Evolutionary conservation across 345 rosid species (phyloP).

Genomic region (Arabidopsis suecica): DNA sequence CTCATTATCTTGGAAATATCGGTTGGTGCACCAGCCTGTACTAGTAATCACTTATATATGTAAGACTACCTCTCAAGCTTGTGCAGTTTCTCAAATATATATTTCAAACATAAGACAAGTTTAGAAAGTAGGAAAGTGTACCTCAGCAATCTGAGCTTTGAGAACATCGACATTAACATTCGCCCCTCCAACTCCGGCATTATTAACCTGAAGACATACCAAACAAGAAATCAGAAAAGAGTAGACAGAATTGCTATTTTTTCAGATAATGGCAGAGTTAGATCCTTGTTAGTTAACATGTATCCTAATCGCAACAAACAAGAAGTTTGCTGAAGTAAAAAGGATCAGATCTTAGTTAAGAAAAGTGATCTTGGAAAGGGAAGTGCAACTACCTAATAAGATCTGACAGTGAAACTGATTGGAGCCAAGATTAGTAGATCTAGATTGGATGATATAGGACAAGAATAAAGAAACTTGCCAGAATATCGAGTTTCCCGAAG

Average conservation of each 20-base stretch:
- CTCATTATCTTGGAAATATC: conserved; percentile 44
- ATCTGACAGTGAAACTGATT: not conserved
- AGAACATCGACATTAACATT: conserved; percentile 36
- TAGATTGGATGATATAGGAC: not conserved
- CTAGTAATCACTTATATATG: not conserved
- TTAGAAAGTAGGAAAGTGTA: conserved; percentile 4
- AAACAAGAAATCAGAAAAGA: not conserved
- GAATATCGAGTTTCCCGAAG: conserved; percentile 59
- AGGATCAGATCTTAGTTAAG: not conserved
- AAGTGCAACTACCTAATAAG: not conserved
- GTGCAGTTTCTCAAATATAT: not conserved
- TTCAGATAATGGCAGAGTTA: too few relatives aligned
- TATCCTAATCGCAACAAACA: not conserved
- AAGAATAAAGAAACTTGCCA: conserved; percentile 38
- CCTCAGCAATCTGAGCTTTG: conserved; percentile 37
- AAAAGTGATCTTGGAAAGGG: conserved; percentile 10
- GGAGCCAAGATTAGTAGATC: not conserved
- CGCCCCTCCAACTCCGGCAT: conserved; percentile 54
- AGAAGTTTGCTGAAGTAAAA: not conserved
- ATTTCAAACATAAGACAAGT: not conserved
- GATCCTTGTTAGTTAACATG: not conserved
- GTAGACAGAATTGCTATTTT: too few relatives aligned
- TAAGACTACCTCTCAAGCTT: conserved; percentile 7
- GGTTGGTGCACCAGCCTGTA: conserved; percentile 37
- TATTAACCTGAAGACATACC: conserved; percentile 48